Evolutionary conservation across 805 yeast genomes (phyloP).

Genomic region (Kodamaea jinghongensis): DNA sequence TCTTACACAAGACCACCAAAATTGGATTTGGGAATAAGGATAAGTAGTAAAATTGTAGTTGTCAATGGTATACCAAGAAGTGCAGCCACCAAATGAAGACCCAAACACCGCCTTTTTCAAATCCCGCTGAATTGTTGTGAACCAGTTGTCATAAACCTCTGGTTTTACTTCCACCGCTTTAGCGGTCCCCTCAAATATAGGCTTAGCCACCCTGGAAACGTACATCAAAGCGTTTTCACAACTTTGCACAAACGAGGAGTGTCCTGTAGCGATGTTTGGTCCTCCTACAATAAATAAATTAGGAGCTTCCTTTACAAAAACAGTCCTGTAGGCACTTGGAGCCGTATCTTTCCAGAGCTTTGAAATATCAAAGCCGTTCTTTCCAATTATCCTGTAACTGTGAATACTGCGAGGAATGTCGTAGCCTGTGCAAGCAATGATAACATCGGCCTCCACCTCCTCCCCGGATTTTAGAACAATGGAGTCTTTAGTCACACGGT

Average conservation of each 20-base stretch:
- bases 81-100: constrained; percentile 38
- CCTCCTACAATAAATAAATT: constrained; percentile 37
- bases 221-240: constrained; percentile 33
- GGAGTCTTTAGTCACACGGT: constrained; percentile 26
- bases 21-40: constrained; percentile 35
- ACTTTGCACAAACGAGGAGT: constrained; percentile 39
- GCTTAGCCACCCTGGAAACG: constrained; percentile 21
- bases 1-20: constrained; percentile 25
- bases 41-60: constrained; percentile 34
- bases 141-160: constrained; percentile 35
- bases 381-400: constrained; percentile 24
- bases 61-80: constrained; percentile 35
- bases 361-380: constrained; percentile 19
- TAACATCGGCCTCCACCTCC: constrained; percentile 32
- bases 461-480: constrained; percentile 29
- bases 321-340: constrained; percentile 34
- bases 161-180: constrained; percentile 31
- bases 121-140: constrained; percentile 22
- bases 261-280: constrained; percentile 44
- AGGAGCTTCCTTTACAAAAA: constrained; percentile 32
- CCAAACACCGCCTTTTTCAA: constrained; percentile 35
- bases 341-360: constrained; percentile 31
- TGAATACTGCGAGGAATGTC: constrained; percentile 19
- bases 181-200: constrained; percentile 26
- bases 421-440: constrained; percentile 44